A percentile compares a stretch with the other conserved stretches of the same genome.
Evolutionary conservation across 202 grass and related monocot genomes (phyloP).

Genomic region (Eragrostis tef): DNA sequence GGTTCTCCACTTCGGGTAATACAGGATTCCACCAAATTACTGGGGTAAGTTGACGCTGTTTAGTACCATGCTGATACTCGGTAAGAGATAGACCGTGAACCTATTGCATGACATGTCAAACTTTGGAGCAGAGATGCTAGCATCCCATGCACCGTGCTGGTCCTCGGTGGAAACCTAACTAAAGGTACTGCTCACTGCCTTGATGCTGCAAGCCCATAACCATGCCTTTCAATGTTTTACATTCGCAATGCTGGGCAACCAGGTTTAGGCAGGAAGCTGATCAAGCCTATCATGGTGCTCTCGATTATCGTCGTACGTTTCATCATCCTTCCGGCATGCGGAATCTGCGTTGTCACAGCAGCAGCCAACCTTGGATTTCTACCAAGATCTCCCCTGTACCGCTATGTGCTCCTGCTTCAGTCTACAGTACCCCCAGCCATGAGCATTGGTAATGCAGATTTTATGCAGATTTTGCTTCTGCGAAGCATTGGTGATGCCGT

Average conservation of each 20-base stretch:
- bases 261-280: conserved; percentile 51
- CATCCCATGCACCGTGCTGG: conserved; percentile 65
- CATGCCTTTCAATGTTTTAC: not conserved
- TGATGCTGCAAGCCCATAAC: not conserved
- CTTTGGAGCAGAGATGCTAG: conserved; percentile 53
- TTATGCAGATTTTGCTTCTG: not conserved
- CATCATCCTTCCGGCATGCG: conserved; percentile 44
- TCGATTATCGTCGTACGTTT: conserved; percentile 49
- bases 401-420: conserved; percentile 65
- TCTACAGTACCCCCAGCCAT: conserved; percentile 68
- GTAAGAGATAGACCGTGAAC: not conserved
- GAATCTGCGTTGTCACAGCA: conserved; percentile 51
- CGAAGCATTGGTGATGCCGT: not conserved
- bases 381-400: conserved; percentile 58
- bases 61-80: not conserved
- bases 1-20: too few species aligned
- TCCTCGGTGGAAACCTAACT: conserved; percentile 63
- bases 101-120: not conserved
- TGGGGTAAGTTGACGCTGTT: too few species aligned
- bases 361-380: conserved; percentile 61
- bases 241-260: not conserved
- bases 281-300: conserved; percentile 42
- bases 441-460: conserved; percentile 47
- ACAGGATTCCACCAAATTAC: too few species aligned
- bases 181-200: conserved; percentile 36